A percentile compares a stretch with the other conserved stretches of the same genome.
Evolutionary conservation across 129 eudicot genomes (phyloP).

Genomic region (Flaveria linearis): DNA sequence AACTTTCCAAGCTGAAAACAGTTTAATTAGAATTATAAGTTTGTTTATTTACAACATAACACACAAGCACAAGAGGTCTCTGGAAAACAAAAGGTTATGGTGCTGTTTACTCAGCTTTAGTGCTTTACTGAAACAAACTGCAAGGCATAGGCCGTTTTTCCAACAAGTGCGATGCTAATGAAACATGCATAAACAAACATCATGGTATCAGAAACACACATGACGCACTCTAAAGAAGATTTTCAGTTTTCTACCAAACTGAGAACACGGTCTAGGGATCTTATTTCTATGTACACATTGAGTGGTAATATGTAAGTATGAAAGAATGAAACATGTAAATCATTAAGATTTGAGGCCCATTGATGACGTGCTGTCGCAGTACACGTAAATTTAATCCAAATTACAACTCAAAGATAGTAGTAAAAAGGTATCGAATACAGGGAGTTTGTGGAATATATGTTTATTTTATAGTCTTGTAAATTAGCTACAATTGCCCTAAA

Average conservation of each 20-base stretch:
- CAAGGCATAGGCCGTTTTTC: neutral
- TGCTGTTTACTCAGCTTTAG: neutral
- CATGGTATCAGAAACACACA: neutral
- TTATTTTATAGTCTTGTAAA: no score
- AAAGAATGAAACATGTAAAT: neutral
- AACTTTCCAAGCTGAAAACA: neutral
- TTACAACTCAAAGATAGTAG: no score
- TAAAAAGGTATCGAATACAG: no score
- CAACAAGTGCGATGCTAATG: neutral
- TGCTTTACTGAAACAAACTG: neutral
- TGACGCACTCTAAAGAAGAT: neutral
- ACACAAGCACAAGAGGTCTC: slow-evolving; percentile 9
- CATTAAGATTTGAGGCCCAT: neutral
- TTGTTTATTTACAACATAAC: neutral
- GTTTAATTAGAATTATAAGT: neutral
- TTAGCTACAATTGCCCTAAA: no score
- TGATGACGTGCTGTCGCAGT: no score
- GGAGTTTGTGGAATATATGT: no score
- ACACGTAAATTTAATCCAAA: no score
- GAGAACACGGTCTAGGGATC: slow-evolving; percentile 7
- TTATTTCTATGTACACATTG: slow-evolving; percentile 6
- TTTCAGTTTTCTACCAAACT: slow-evolving; percentile 7
- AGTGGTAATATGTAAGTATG: neutral
- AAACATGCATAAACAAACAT: slow-evolving; percentile 4
- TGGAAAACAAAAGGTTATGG: neutral